These are phyloP conservation scores for Emergomyces orientalis DNA, from an alignment of 2,329 filamentous ascomycete genomes.

Conservation along the genomic window DNA sequence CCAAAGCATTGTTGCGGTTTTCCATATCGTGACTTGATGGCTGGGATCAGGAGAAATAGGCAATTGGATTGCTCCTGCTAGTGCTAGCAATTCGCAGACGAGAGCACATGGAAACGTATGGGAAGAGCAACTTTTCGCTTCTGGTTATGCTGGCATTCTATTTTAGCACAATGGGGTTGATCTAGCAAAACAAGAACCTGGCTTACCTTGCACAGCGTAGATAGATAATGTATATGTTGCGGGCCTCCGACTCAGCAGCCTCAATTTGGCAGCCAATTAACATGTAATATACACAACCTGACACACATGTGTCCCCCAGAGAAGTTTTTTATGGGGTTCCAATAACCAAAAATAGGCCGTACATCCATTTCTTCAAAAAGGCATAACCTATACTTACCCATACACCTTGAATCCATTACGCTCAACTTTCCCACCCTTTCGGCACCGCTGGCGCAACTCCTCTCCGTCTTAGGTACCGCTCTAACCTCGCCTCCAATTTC, in stretches of 20 bases:
- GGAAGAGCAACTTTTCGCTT: not conserved
- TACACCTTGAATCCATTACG: not conserved
- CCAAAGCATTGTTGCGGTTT: not conserved
- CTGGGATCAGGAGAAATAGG: not conserved
- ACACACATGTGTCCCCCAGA: not conserved
- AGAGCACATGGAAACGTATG: not conserved
- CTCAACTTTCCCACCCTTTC: slow-evolving; percentile 22
- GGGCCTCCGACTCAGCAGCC: not conserved
- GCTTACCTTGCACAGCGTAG: not conserved
- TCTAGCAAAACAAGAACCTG: not conserved
- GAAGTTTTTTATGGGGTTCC: not conserved
- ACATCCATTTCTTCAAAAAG: not conserved
- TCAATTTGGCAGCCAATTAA: not conserved
- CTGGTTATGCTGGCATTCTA: not conserved
- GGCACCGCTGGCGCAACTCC: slow-evolving; percentile 28
- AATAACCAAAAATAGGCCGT: not conserved
- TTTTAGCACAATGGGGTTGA: not conserved
- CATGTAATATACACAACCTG: not conserved
- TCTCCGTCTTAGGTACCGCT: slow-evolving; percentile 28
- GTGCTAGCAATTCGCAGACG: not conserved
- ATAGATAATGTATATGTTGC: not conserved
- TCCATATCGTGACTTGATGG: not conserved
- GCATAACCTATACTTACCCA: not conserved
- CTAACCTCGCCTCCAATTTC: slow-evolving; percentile 33
- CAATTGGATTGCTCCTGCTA: not conserved